Evolutionary conservation across 352 stramenopile genomes (phyloP), one percentile per base, ranked within the genome.

Genomic region (Globisporangium alternatum): DNA sequence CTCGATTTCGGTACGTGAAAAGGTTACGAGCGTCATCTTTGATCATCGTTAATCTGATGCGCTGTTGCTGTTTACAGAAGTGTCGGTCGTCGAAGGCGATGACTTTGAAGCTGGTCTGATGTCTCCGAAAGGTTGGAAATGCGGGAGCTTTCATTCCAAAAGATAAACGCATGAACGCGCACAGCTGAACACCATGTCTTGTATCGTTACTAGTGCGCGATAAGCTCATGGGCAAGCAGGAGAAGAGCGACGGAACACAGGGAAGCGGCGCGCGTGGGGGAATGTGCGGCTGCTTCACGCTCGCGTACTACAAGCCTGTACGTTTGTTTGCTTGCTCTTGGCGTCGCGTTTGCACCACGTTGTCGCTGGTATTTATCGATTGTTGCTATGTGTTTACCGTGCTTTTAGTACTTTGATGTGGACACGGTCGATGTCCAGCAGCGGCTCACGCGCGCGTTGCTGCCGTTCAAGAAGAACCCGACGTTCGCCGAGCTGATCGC

Each of bases 391-490:
- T 12, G 17, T 41, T 41, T 41, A 41, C 9, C 35, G 15, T 41
- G 35, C 12, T 15, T 4, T 15, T 54, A 96, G 87, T 94, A 91
- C 54, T 96, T 96, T 64, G 83, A 96, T 56, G 87, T 96, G 1
- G 87, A 96, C 68, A 96, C 87, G 21, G 62, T 62, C 33, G 85
- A 96, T 66, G 81, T 96, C 44, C 85, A 93, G 59, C 75, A 86
- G 62, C 87, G 87, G 43, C 59, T 96, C 31, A 72, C 84, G 51
- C 81, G 82, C 39, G 83, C 85, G 1, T 60, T 96, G 12, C 64
- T 96, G 47, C 87, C 87, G 31, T 92, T 96, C 64, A 96, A 92
- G 78, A 91, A 92, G 67, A 78, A 90, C 28, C 87, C 87, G 22
- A 77, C 74, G 22, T 96, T 96, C 54, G 77, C 76, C n/a, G 87